Conservation (phyloP, 805 yeast genomes). For the Yamadazyma endophytica region DNA sequence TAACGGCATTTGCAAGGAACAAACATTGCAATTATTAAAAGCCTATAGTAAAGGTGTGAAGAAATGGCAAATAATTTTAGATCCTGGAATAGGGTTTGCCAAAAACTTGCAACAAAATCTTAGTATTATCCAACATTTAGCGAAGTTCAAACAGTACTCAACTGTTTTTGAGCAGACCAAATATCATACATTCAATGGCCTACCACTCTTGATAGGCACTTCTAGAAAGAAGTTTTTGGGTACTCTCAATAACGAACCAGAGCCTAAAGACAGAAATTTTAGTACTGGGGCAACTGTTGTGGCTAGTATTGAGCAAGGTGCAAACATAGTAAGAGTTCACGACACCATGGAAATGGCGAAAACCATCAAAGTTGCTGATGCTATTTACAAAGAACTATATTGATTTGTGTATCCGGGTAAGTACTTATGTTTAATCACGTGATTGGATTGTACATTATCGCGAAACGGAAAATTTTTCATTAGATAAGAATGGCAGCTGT, state of each 20-base stretch:
- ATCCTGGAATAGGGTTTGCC: conserved; percentile 98
- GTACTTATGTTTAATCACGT: not conserved
- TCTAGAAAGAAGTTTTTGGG: conserved; percentile 89
- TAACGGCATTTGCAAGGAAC: conserved; percentile 61
- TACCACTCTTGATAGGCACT: conserved; percentile 80
- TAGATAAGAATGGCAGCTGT: conserved; percentile 37
- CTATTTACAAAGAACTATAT: conserved; percentile 44
- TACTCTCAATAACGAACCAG: conserved; percentile 52
- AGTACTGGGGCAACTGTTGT: conserved; percentile 77
- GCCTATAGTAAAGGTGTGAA: conserved; percentile 64
- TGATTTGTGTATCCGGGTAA: conserved; percentile 2
- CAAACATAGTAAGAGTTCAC: conserved; percentile 86
- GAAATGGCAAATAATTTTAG: conserved; percentile 88
- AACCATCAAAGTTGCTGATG: conserved; percentile 62
- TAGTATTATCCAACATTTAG: conserved; percentile 51
- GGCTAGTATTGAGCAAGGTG: conserved; percentile 67
- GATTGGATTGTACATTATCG: not conserved
- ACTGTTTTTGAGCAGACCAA: conserved; percentile 15
- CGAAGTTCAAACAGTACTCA: conserved; percentile 47
- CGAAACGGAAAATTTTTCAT: too few relatives aligned
- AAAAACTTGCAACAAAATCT: conserved; percentile 71
- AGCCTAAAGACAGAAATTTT: conserved; percentile 58
- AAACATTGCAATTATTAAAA: conserved; percentile 47
- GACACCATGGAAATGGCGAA: conserved; percentile 57
- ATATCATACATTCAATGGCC: conserved; percentile 43